Conservation (phyloP, 176 grass and related monocot genomes). For the Paspalum vaginatum region DNA sequence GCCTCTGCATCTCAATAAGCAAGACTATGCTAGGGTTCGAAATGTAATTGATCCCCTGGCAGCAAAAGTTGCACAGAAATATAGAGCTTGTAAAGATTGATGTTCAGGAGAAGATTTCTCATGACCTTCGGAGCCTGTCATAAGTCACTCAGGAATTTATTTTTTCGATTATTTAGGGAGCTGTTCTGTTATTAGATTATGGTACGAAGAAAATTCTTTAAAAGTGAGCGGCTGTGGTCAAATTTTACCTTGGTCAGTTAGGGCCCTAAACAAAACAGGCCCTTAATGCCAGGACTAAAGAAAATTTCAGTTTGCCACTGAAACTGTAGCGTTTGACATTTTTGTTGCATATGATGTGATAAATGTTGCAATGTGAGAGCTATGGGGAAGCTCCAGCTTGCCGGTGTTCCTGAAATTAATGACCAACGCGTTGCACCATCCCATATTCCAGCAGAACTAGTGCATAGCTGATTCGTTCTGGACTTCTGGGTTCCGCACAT, state of each 20-base stretch:
- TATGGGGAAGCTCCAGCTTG: background rate
- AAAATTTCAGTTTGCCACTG: background rate
- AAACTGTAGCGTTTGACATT: background rate
- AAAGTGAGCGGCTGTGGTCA: background rate
- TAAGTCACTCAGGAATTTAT: background rate
- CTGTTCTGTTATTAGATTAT: background rate
- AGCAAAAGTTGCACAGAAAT: conserved; percentile 10
- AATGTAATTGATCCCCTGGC: conserved; percentile 11
- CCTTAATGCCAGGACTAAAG: too few species aligned
- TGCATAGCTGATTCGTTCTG: too few species aligned
- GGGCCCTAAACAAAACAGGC: background rate
- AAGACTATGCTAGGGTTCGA: background rate
- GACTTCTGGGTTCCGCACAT: too few species aligned
- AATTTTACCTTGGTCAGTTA: background rate
- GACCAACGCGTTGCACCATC: too few species aligned
- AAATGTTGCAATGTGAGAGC: background rate
- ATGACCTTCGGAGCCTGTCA: background rate
- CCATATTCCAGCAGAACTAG: too few species aligned
- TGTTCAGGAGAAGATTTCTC: background rate
- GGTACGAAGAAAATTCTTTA: background rate
- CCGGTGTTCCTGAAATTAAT: background rate
- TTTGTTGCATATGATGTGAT: background rate
- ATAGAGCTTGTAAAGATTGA: background rate
- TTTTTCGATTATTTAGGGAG: background rate
- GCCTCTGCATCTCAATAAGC: background rate